Conservation (phyloP, 164 flowering plant species). For the Macadamia tetraphylla region DNA sequence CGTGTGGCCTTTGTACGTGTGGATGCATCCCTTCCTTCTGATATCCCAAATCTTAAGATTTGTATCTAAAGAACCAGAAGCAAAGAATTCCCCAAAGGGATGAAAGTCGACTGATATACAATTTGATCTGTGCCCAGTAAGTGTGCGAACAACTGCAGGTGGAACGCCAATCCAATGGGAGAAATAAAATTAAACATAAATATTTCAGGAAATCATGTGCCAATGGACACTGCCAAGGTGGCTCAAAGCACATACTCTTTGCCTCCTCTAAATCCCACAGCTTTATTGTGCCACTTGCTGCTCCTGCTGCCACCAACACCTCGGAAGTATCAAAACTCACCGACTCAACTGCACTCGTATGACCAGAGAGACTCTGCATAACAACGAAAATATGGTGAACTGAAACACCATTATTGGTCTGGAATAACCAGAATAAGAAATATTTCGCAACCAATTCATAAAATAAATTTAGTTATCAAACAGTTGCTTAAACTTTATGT, state of each 20-base stretch:
- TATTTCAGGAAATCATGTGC: not conserved
- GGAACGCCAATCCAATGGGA: conserved; percentile 2
- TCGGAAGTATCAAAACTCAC: conserved; percentile 94
- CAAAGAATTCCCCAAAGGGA: conserved; percentile 99
- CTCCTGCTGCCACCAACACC: conserved; percentile 94
- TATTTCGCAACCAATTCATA: too few relatives aligned
- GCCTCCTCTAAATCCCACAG: conserved; percentile 99
- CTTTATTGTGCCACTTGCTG: conserved; percentile 96
- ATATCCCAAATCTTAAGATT: conserved; percentile 99
- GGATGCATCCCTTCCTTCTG: conserved; percentile 93
- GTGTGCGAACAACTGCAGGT: conserved; percentile 84
- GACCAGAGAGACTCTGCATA: conserved; percentile 90
- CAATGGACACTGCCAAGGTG: not conserved
- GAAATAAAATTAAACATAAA: conserved; percentile 4
- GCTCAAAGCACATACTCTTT: conserved; percentile 53
- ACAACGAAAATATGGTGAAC: conserved; percentile 1
- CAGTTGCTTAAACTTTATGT: not conserved
- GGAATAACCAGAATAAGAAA: not conserved
- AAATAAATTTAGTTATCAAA: not conserved
- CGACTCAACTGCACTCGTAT: conserved; percentile 92
- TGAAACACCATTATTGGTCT: not conserved
- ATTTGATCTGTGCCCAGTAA: conserved; percentile 94
- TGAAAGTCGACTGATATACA: conserved; percentile 97
- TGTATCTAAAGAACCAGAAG: conserved; percentile 97
- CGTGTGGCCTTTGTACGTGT: conserved; percentile 97